Evolutionary conservation across 495 filamentous ascomycete species (phyloP).

Genomic region (Haplographium delicatum): DNA sequence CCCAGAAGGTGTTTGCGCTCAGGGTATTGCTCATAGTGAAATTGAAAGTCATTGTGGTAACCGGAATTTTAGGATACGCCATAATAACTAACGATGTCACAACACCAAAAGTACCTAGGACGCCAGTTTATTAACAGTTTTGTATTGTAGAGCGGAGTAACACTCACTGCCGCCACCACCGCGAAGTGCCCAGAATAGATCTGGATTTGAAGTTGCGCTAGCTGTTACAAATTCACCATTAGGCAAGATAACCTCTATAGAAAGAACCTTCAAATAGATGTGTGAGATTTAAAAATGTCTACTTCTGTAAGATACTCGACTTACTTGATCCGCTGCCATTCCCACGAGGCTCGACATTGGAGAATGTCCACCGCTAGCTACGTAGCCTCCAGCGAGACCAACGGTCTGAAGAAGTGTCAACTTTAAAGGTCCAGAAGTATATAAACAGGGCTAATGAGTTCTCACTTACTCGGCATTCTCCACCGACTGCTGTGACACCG

Average conservation of each 20-base stretch:
- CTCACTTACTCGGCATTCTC: slow-evolving; percentile 25
- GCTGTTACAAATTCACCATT: slow-evolving; percentile 45
- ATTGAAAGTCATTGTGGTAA: slow-evolving; percentile 22
- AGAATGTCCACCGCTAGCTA: slow-evolving; percentile 59
- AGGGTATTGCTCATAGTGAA: slow-evolving; percentile 6
- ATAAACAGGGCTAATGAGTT: background rate
- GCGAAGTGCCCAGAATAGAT: slow-evolving; percentile 62
- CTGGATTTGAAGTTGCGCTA: slow-evolving; percentile 46
- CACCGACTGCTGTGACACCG: slow-evolving; percentile 48
- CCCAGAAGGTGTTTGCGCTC: slow-evolving; percentile 12
- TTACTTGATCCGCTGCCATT: slow-evolving; percentile 51
- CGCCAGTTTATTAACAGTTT: too few species aligned
- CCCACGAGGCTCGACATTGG: slow-evolving; percentile 49
- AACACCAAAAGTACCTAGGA: slow-evolving; percentile 18
- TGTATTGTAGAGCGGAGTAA: too few species aligned
- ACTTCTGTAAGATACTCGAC: background rate
- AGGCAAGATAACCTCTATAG: slow-evolving; percentile 54
- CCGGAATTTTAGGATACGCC: slow-evolving; percentile 13
- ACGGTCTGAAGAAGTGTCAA: slow-evolving; percentile 7
- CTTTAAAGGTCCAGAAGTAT: background rate
- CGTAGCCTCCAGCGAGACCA: slow-evolving; percentile 44
- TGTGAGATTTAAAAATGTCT: slow-evolving; percentile 1
- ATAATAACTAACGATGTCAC: slow-evolving; percentile 12
- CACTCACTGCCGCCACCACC: slow-evolving; percentile 51
- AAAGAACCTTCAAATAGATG: slow-evolving; percentile 33